phyloP scores from a whole-genome alignment of 805 yeast genomes.

The Kuraishia hungarica region DNA sequence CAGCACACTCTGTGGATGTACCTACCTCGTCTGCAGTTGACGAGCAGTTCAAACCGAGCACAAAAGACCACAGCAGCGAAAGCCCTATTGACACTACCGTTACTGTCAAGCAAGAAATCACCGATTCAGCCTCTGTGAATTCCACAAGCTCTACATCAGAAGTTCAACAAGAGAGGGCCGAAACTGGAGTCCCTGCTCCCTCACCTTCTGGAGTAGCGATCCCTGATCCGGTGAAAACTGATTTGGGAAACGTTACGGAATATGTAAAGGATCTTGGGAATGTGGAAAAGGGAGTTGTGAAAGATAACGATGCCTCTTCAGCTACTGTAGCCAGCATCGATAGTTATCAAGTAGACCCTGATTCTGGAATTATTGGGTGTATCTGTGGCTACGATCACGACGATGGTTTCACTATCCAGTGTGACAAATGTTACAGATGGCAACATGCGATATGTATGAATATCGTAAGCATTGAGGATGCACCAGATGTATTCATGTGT shows the following conservation, averaged over 20 bases:
- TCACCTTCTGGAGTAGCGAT: no score
- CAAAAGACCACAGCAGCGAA: background rate
- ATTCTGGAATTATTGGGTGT: conserved; percentile 83
- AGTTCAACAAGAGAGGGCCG: no score
- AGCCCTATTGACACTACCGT: no score
- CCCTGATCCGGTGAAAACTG: background rate
- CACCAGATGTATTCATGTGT: conserved; percentile 78
- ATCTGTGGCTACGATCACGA: conserved; percentile 82
- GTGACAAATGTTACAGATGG: conserved; percentile 90
- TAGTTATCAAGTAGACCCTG: conserved; percentile 63
- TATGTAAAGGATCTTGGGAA: conserved; percentile 1
- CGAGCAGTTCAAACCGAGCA: background rate
- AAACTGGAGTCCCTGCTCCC: no score
- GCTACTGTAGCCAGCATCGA: conserved; percentile 14
- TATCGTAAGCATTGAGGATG: conserved; percentile 59
- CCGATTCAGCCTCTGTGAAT: no score
- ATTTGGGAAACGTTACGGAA: background rate
- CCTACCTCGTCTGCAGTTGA: no score
- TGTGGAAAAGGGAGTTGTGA: conserved; percentile 4
- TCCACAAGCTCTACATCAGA: no score
- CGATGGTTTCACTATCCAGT: conserved; percentile 91
- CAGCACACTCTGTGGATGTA: no score
- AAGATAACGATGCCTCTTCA: conserved; percentile 11
- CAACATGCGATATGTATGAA: conserved; percentile 92
- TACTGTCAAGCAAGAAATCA: no score